These are phyloP conservation scores for Backusella sp. DNA, from an alignment of 192 early-diverging fungal species.

Conservation along the genomic window DNA sequence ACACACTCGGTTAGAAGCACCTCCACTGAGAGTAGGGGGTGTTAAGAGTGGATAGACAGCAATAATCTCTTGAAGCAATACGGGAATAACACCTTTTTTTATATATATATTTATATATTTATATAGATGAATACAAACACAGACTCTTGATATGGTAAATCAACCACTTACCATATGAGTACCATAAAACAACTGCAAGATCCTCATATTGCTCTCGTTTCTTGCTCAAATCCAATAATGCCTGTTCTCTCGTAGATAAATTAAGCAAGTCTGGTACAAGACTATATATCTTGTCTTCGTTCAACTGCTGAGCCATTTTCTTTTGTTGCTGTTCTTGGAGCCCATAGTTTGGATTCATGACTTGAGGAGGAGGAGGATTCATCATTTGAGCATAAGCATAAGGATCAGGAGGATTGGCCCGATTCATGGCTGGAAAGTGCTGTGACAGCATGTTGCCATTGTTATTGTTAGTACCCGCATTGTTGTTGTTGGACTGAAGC, in stretches of 20 bases:
- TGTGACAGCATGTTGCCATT: slow-evolving; percentile 24
- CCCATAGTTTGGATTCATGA: slow-evolving; percentile 7
- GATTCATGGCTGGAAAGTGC: slow-evolving; percentile 27
- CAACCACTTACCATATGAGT: slow-evolving; percentile 75
- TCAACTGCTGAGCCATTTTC: slow-evolving; percentile 40
- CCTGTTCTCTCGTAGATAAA: slow-evolving; percentile 78
- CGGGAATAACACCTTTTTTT: slow-evolving; percentile 85
- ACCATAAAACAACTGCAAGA: slow-evolving; percentile 94
- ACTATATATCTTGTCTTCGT: slow-evolving; percentile 86
- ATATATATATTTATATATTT: no score
- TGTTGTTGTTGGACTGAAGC: slow-evolving; percentile 22
- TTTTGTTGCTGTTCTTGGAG: slow-evolving; percentile 30
- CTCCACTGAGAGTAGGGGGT: slow-evolving; percentile 85
- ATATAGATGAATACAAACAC: background rate
- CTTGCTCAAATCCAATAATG: slow-evolving; percentile 90
- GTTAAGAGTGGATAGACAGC: slow-evolving; percentile 88
- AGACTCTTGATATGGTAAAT: background rate
- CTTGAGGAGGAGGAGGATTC: slow-evolving; percentile 9
- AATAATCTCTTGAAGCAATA: slow-evolving; percentile 95
- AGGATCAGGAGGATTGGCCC: slow-evolving; percentile 10
- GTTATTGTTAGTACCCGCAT: background rate
- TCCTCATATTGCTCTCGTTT: slow-evolving; percentile 95
- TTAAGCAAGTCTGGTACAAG: slow-evolving; percentile 87
- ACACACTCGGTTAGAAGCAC: slow-evolving; percentile 93
- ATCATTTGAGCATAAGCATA: slow-evolving; percentile 12